Percentiles rank a stretch among this genome's conserved stretches.
Evolutionary conservation across 2,329 filamentous ascomycete species (phyloP).

Genomic region (Magnaporthiopsis rhizophila): DNA sequence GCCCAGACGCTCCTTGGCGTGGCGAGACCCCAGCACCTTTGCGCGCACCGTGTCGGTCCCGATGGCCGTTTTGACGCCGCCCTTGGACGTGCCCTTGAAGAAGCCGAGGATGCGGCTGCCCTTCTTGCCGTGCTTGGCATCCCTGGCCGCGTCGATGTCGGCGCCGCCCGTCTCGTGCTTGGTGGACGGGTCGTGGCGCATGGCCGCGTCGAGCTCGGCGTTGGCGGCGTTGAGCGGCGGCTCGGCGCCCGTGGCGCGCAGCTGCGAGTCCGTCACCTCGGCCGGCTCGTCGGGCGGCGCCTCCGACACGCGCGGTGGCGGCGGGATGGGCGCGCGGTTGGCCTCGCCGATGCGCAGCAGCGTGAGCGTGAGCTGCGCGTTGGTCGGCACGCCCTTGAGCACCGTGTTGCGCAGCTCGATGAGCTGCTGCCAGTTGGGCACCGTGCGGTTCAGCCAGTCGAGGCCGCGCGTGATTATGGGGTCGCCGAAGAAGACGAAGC

Average conservation of each 20-base stretch:
- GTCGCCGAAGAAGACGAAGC: conserved; percentile 73
- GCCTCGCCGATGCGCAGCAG: conserved; percentile 74
- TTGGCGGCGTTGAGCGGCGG: conserved; percentile 51
- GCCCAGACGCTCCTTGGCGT: conserved; percentile 64
- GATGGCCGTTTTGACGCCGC: conserved; percentile 63
- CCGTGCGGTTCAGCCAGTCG: conserved; percentile 47
- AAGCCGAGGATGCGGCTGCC: conserved; percentile 48
- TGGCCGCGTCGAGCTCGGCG: conserved; percentile 59
- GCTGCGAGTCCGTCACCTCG: conserved; percentile 35
- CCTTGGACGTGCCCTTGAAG: conserved; percentile 63
- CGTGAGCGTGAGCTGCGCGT: conserved; percentile 75
- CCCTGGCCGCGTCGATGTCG: conserved; percentile 40
- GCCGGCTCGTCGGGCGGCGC: conserved; percentile 28
- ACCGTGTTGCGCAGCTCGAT: conserved; percentile 61
- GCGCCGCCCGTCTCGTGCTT: conserved; percentile 29
- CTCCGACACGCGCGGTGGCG: conserved; percentile 31
- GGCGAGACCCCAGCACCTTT: conserved; percentile 45
- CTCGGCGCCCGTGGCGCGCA: conserved; percentile 38
- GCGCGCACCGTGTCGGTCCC: conserved; percentile 66
- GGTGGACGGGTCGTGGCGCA: conserved; percentile 32
- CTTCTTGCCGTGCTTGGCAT: conserved; percentile 29
- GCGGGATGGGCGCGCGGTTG: conserved; percentile 71
- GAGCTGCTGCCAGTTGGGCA: conserved; percentile 68
- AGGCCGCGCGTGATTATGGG: conserved; percentile 58
- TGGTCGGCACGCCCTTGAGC: conserved; percentile 76